Percentiles rank a stretch among this genome's conserved stretches.
These are phyloP conservation scores for Fulvia fulva DNA, from an alignment of 2,329 filamentous ascomycete species.

Conservation along the genomic window DNA sequence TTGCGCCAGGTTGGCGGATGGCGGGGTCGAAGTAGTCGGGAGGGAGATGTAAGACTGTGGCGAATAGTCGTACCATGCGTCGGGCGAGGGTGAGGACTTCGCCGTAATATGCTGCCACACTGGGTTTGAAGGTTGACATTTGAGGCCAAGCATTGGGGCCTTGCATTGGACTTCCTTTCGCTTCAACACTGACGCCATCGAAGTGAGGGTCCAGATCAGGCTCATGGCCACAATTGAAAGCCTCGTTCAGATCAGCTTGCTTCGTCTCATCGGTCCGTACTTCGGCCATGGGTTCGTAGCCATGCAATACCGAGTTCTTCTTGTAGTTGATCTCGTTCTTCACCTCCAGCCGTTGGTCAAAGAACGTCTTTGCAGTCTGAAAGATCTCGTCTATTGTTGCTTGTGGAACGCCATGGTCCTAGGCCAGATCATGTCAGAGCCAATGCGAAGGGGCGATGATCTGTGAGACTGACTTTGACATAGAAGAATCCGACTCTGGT, in stretches of 20 bases:
- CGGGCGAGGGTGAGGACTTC: slow-evolving; percentile 36
- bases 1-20: slow-evolving; percentile 37
- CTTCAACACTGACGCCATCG: not conserved
- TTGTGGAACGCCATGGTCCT: slow-evolving; percentile 67
- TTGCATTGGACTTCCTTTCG: slow-evolving; percentile 13
- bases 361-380: slow-evolving; percentile 30
- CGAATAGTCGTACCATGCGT: slow-evolving; percentile 39
- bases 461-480: slow-evolving; percentile 13
- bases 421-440: slow-evolving; percentile 43
- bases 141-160: slow-evolving; percentile 22
- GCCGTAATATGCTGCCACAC: slow-evolving; percentile 36
- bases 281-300: slow-evolving; percentile 65
- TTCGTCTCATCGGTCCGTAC: slow-evolving; percentile 61
- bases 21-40: slow-evolving; percentile 38
- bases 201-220: slow-evolving; percentile 16
- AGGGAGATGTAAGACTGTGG: slow-evolving; percentile 34
- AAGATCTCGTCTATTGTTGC: slow-evolving; percentile 18
- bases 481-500: slow-evolving; percentile 26
- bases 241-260: slow-evolving; percentile 46
- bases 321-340: slow-evolving; percentile 65
- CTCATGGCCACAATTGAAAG: slow-evolving; percentile 26
- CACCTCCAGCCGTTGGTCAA: slow-evolving; percentile 24
- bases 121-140: slow-evolving; percentile 35
- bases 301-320: slow-evolving; percentile 59
- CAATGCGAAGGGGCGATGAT: not conserved